Conservation (phyloP, 2,329 filamentous ascomycete genomes). For the Fonsecaea pedrosoi region DNA sequence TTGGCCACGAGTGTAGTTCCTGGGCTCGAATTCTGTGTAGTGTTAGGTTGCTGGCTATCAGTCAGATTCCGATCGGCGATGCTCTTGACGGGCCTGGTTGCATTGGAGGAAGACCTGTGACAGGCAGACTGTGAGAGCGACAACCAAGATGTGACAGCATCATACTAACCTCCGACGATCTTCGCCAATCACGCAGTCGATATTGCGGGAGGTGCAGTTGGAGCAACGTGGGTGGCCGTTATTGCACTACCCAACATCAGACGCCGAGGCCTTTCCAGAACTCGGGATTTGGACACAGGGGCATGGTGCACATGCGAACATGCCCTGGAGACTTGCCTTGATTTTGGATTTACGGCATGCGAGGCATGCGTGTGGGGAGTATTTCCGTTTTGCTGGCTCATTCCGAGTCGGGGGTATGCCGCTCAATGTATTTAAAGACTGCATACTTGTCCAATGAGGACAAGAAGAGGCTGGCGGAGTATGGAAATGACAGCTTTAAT, state of each 20-base stretch:
- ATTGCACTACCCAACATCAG: slow-evolving; percentile 10
- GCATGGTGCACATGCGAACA: slow-evolving; percentile 3
- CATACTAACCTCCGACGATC: slow-evolving; percentile 12
- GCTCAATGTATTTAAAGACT: neutral
- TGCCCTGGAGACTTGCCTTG: slow-evolving; percentile 7
- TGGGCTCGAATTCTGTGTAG: neutral
- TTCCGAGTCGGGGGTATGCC: slow-evolving; percentile 1
- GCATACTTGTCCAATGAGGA: neutral
- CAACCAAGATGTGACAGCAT: neutral
- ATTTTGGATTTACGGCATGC: slow-evolving; percentile 10
- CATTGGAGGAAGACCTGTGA: neutral
- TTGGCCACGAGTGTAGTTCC: neutral
- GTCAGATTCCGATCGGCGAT: neutral
- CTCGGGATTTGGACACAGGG: neutral
- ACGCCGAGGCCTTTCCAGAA: neutral
- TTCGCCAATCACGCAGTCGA: slow-evolving; percentile 20
- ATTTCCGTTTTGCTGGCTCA: slow-evolving; percentile 6
- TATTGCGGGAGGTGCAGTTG: slow-evolving; percentile 18
- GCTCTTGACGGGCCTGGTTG: neutral
- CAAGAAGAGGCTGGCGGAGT: neutral
- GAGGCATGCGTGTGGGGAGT: slow-evolving; percentile 8
- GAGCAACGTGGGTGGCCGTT: slow-evolving; percentile 19
- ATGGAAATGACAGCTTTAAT: neutral
- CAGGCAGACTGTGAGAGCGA: neutral
- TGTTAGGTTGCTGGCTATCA: neutral